These are phyloP conservation scores for Allium sativum DNA, from an alignment of 106 monocot species.

Conservation along the genomic window DNA sequence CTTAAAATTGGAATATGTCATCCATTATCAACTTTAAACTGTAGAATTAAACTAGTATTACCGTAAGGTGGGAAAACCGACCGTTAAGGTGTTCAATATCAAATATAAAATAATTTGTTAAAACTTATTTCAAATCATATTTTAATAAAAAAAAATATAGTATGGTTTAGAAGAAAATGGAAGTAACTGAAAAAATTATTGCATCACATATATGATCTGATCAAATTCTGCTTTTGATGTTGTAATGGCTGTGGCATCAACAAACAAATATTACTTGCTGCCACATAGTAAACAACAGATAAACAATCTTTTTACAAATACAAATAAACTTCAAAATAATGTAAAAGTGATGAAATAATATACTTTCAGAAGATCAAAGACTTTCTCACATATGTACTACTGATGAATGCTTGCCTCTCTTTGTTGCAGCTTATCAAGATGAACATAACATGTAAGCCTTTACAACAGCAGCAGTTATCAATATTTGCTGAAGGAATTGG, in stretches of 20 bases:
- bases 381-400: slow-evolving; percentile 95
- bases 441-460: slow-evolving; percentile 91
- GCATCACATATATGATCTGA: slow-evolving; percentile 6
- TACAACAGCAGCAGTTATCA: slow-evolving; percentile 61
- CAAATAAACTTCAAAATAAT: background rate
- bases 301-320: too few species aligned
- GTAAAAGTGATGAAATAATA: background rate
- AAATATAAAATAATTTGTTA: too few species aligned
- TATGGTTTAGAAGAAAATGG: too few species aligned
- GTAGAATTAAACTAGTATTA: too few species aligned
- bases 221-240: background rate
- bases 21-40: too few species aligned
- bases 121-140: too few species aligned
- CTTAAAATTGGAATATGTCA: too few species aligned
- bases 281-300: too few species aligned
- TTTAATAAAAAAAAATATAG: too few species aligned
- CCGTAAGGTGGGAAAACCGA: too few species aligned
- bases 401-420: slow-evolving; percentile 85
- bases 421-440: slow-evolving; percentile 97
- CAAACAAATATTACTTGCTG: background rate
- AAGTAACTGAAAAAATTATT: too few species aligned
- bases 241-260: background rate
- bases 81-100: too few species aligned
- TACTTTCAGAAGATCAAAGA: slow-evolving; percentile 98
- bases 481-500: slow-evolving; percentile 73